These are phyloP conservation scores for Cichorium intybus DNA, from an alignment of 140 eudicot genomes.

Conservation along the genomic window DNA sequence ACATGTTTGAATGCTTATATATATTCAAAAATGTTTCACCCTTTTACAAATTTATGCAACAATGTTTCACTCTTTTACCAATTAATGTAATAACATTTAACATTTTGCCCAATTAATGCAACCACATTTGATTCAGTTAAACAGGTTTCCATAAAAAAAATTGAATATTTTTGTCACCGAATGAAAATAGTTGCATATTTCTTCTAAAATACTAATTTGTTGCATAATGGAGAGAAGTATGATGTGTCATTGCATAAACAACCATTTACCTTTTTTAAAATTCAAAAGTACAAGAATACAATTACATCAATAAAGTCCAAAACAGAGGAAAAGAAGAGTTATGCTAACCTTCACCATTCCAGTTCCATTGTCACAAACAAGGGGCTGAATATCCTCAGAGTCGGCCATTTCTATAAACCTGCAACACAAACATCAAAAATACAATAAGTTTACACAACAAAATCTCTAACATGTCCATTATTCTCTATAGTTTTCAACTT, in stretches of 20 bases:
- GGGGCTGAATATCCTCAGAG: slow-evolving; percentile 43
- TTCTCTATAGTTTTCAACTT: background rate
- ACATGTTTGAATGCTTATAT: background rate
- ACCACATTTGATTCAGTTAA: background rate
- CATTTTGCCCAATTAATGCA: background rate
- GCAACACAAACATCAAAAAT: slow-evolving; percentile 8
- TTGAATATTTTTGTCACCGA: background rate
- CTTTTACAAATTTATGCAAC: background rate
- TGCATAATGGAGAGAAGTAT: background rate
- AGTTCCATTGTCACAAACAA: slow-evolving; percentile 45
- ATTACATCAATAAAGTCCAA: background rate
- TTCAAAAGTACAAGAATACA: background rate
- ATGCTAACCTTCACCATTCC: slow-evolving; percentile 46
- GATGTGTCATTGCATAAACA: background rate
- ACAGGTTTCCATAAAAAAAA: background rate
- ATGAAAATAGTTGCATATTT: background rate
- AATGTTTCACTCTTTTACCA: background rate
- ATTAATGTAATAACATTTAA: background rate
- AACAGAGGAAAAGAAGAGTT: background rate
- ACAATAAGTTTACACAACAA: background rate
- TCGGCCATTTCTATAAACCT: slow-evolving; percentile 40
- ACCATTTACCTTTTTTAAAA: background rate
- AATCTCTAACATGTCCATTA: background rate
- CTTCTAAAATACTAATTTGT: background rate
- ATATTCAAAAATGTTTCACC: background rate